Percentiles rank a stretch among this genome's conserved stretches.
Conservation (phyloP, 2,329 filamentous ascomycete species). For the Fusarium nanum region DNA sequence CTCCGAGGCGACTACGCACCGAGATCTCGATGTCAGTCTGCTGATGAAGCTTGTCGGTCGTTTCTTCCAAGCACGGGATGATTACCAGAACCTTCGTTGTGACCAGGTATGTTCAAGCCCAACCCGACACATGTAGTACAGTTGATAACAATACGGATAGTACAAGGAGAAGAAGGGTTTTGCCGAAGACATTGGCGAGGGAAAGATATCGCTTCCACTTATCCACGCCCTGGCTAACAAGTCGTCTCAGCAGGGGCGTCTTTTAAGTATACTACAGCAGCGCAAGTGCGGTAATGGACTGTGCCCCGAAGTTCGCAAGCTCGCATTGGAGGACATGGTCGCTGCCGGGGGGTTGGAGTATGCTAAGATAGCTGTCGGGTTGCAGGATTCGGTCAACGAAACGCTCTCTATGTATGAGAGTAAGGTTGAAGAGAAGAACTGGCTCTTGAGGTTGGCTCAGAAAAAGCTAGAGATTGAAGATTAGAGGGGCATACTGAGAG, state of each 20-base stretch:
- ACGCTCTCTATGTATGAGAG: not conserved
- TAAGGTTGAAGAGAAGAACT: not conserved
- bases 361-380: not conserved
- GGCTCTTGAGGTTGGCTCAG: not conserved
- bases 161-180: not conserved
- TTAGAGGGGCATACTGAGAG: not conserved
- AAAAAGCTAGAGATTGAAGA: not conserved
- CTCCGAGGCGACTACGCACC: not conserved
- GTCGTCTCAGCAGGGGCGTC: not conserved
- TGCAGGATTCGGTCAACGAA: not conserved
- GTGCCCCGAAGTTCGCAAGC: not conserved
- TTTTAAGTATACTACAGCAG: not conserved
- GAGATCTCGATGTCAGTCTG: not conserved
- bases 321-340: not conserved
- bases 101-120: not conserved
- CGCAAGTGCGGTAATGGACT: not conserved
- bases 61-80: not conserved
- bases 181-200: not conserved
- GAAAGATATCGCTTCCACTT: not conserved
- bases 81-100: not conserved
- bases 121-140: too few relatives aligned
- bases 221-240: not conserved
- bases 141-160: not conserved
- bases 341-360: not conserved
- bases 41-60: not conserved